These are phyloP conservation scores for Nannochloropsis gaditana DNA, from an alignment of 108 stramenopile genomes.

Conservation along the genomic window DNA sequence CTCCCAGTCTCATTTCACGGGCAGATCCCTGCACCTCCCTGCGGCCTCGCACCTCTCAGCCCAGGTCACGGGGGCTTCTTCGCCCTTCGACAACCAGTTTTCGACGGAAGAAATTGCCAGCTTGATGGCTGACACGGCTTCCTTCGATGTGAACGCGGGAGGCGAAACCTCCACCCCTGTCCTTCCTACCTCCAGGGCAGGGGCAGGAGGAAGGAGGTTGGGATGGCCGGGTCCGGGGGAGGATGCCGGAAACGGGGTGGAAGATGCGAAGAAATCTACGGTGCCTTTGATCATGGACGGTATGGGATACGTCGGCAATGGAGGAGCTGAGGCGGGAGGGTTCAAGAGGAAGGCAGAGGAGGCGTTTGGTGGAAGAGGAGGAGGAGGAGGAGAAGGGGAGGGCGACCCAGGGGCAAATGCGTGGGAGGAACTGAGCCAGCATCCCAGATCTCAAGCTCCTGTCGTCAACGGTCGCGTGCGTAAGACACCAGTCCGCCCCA, in stretches of 20 bases:
- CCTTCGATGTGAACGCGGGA: neutral
- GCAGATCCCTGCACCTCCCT: too few relatives aligned
- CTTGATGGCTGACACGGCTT: neutral
- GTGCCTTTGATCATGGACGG: too few relatives aligned
- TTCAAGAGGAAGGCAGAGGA: neutral
- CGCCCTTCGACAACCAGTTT: neutral
- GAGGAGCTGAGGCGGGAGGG: neutral
- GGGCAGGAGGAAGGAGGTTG: too few relatives aligned
- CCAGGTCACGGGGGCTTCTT: neutral
- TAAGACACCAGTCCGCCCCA: constrained; percentile 6
- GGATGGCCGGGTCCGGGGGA: too few relatives aligned
- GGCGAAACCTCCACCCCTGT: too few relatives aligned
- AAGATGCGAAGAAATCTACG: too few relatives aligned
- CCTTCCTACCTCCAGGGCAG: too few relatives aligned
- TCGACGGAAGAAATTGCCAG: neutral
- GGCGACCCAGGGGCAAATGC: neutral
- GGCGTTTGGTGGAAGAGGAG: neutral
- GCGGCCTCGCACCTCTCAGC: neutral
- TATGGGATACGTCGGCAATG: neutral
- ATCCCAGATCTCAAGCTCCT: neutral
- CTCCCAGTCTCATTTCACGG: too few relatives aligned
- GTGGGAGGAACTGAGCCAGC: neutral
- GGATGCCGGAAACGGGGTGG: too few relatives aligned
- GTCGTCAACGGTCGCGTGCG: neutral
- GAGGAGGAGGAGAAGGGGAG: constrained; percentile 8